Base-by-base conservation (phyloP, 1,139 yeast species). In the Entelexis paramagnoliae region DNA sequence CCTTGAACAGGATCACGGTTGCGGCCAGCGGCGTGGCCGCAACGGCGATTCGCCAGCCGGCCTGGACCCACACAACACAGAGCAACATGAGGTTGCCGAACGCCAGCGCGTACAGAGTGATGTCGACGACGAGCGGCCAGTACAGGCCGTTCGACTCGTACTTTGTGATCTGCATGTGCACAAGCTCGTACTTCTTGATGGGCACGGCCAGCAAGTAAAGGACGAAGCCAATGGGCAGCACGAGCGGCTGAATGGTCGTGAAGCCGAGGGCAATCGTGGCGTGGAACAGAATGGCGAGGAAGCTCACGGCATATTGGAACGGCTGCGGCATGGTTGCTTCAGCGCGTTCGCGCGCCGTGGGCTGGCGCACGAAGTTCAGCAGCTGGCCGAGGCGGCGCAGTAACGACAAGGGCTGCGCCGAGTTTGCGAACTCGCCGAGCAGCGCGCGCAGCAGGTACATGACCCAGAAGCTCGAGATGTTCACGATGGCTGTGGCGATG, bases 381-480 rank as follows among this genome's bases (percentile, higher is more conserved):
- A 11, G 19, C 42, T 64, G 63, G 55, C 62, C 58, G 33, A 62
- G 56, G 20, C 67, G 65, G 49, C 61, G 57, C 2, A 65, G 11
- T 11, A 70, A 56, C 4, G 63, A 57, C 46, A 66, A 34, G 3
- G 65, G 60, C 53, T 70, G 72, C 14, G 69, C 57, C 9, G 69
- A 54, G 49, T 66, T 69, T 11, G 67, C 52, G 34, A 66, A 58
- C 2, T 67, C 57, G 10, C 68, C 69, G 17, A 68, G 48, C 45
- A 66, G 63, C 13, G 66, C 67, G 20, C 69, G 63, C 26, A 70
- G 53, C 26, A 70, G 56, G 54, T 68, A 70, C 68, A 69, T 66
- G 26, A 70, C 70, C 74, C 74, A 70, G 59, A 70, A 70, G 2
- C 71, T 65, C 2, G 73, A 68, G 10, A 70, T 65, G 36, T 66